Base-by-base conservation (phyloP, 257 asterid species). In the Solanum sejunctum region DNA sequence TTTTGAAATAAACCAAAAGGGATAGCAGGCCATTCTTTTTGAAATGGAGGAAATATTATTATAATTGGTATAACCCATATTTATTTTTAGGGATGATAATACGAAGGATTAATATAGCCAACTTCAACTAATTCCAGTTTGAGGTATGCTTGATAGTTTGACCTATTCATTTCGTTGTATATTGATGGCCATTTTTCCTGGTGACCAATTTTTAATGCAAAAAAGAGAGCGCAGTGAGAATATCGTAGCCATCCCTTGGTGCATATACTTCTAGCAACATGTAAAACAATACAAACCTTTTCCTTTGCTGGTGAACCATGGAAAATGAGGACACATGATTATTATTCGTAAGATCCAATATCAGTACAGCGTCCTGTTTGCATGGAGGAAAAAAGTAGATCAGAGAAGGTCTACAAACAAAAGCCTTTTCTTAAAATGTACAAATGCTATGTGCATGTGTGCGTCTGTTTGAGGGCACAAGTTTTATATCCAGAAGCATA, bases 301-400 rank as follows among this genome's bases (percentile, higher is more conserved):
- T 97, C 26, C 92, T 90, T 87, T 91, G 98, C 86, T 89, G 96
- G 87, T 97, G 93, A 88, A 92, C 87, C 95, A 97, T 94, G 95
- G 95, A 95, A 91, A 97, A 97, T 54, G 99, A 97, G 61, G 99
- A 94, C 83, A 92, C 97, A 52, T 92, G 98, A 89, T 91, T 90
- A 55, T 91, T 92, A 83, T 84, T 87, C 45, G 94, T 87, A 89
- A 95, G 90, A 89, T 97, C 98, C 95, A 95, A 93, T 84, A 95
- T 91, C 88, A 91, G 95, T 83, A 91, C 91, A 52, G 95, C 93
- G 83, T 93, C 98, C 99, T 96, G 94, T 72, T 82, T 82, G 54
- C 85, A 28, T 84, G 88, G 84, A 86, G 80, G 82, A 85, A 58
- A 54, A 80, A 71, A 85, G 3, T 43, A 56, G 54, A 81, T 85